A percentile compares a stretch with the other conserved stretches of the same genome.
Evolutionary conservation across 768 basidiomycete species (phyloP).

Genomic region (Suillus lakei): DNA sequence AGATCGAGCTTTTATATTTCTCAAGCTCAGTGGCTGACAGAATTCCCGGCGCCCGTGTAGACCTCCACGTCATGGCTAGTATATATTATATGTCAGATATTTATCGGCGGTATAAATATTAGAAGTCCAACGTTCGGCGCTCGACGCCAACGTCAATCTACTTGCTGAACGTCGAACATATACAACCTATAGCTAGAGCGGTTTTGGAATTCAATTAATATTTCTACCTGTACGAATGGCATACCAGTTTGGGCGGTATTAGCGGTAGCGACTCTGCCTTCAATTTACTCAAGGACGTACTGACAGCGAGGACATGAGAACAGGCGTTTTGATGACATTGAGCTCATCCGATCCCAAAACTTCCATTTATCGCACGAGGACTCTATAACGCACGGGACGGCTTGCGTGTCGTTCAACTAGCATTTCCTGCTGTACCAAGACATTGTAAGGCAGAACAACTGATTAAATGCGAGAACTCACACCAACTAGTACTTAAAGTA

Average conservation of each 20-base stretch:
- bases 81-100: neutral
- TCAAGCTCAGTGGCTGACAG: slow-evolving; percentile 11
- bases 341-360: neutral
- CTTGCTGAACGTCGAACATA: neutral
- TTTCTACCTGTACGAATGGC: neutral
- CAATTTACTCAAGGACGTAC: neutral
- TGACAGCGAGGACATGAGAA: neutral
- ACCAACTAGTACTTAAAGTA: neutral
- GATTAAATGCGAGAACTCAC: neutral
- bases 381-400: neutral
- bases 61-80: neutral
- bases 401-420: neutral
- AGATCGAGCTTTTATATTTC: slow-evolving; percentile 5
- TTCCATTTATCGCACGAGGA: neutral
- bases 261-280: neutral
- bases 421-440: neutral
- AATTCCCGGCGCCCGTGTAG: neutral
- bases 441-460: neutral
- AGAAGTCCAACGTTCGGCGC: neutral
- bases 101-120: neutral
- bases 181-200: neutral
- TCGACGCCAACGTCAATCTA: neutral
- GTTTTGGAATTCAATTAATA: neutral
- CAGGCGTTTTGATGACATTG: neutral
- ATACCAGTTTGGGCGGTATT: neutral